Base-by-base conservation (phyloP, 2,329 filamentous ascomycete species). In the Venturiaceae sp. region DNA sequence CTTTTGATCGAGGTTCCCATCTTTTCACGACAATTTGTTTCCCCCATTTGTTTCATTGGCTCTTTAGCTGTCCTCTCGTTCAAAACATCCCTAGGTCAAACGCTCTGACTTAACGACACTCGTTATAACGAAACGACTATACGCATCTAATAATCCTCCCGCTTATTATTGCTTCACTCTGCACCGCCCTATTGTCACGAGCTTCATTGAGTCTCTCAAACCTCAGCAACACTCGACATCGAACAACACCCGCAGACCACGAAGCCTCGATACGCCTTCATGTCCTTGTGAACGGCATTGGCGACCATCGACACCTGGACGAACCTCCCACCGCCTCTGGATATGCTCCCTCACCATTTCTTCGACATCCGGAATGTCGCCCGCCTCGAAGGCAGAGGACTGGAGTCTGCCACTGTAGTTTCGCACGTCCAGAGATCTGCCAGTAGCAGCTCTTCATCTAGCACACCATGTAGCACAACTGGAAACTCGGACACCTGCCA, bases 401-500 rank as follows among this genome's bases (percentile, higher is more conserved):
- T 36, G 30, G 30, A 34, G 32, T 21, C 52, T 36, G 19, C 52
- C n/a, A 53, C 52, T n/a, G 52, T 21, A 53, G 32, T 28, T 13
- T n/a, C 34, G 32, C 30, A 53, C 44, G 44, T 28, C 23, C 52
- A 30, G 28, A 34, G 52, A 37, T 34, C 52, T 23, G 30, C 30
- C 14, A 26, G 28, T 30, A 28, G 9, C 34, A 37, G 32, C 30
- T 23, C 47, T n/a, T 14, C 46, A 6, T 47, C 55, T 3, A 28
- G n/a, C n/a, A 53, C 30, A 32, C 26, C 53, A 37, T 60, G 59
- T 44, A 59, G 41, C 23, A 33, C 53, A 8, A 57, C 26, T 21
- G 19, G 58, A 32, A 54, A 58, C 30, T 47, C 34, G 14, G 59
- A 61, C 26, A 41, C 58, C 26, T 87, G 84, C 67, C 81, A 87